Conservation (phyloP, 306 rosid genomes). For the Vigna nakashimae region DNA sequence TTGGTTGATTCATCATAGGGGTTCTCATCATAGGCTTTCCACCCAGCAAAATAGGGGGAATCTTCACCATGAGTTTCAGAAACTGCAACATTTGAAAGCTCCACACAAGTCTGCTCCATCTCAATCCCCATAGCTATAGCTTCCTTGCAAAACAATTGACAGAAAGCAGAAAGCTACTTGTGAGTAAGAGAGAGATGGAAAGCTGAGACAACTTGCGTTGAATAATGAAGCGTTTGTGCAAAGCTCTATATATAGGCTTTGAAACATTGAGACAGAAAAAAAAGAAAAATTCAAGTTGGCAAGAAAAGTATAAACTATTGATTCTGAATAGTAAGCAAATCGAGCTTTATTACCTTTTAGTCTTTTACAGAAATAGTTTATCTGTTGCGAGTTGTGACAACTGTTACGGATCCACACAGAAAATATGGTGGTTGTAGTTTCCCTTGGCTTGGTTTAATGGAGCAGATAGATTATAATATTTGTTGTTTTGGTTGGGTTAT, state of each 20-base stretch:
- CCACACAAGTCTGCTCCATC: slow-evolving; percentile 62
- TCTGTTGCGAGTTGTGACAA: slow-evolving; percentile 55
- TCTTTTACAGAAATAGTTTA: slow-evolving; percentile 41
- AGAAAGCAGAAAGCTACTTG: slow-evolving; percentile 38
- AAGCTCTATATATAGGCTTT: slow-evolving; percentile 52
- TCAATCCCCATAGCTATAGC: slow-evolving; percentile 63
- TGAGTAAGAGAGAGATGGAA: slow-evolving; percentile 37
- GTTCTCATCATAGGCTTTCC: slow-evolving; percentile 93
- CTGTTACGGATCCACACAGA: slow-evolving; percentile 58
- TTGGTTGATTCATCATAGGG: slow-evolving; percentile 73
- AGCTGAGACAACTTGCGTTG: slow-evolving; percentile 42
- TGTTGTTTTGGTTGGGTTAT: slow-evolving; percentile 8
- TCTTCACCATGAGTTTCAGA: slow-evolving; percentile 94
- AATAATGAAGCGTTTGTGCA: slow-evolving; percentile 41
- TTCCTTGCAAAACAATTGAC: slow-evolving; percentile 31
- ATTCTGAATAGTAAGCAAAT: slow-evolving; percentile 58
- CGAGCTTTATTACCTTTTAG: slow-evolving; percentile 45
- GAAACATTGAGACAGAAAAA: slow-evolving; percentile 29
- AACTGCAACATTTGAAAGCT: slow-evolving; percentile 70
- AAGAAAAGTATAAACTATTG: slow-evolving; percentile 45
- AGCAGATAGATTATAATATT: slow-evolving; percentile 24
- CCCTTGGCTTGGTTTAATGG: slow-evolving; percentile 31
- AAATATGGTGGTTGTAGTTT: slow-evolving; percentile 59
- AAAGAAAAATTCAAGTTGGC: slow-evolving; percentile 39
- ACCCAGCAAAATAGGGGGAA: slow-evolving; percentile 95